These are phyloP conservation scores for Fusarium torreyae DNA, from an alignment of 2,329 filamentous ascomycete species.

Conservation along the genomic window DNA sequence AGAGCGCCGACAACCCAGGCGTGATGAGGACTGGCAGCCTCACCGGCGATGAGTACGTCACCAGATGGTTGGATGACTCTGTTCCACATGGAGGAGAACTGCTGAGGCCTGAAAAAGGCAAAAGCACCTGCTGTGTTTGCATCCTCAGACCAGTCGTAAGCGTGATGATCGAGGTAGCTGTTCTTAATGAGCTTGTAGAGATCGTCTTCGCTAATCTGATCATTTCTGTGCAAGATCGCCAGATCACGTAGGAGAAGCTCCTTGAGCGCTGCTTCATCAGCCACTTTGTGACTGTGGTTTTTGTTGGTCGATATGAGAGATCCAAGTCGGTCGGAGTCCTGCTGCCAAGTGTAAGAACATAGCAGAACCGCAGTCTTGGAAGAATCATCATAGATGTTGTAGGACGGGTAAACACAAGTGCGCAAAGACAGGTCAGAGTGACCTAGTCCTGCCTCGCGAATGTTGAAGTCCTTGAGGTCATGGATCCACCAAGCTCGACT, in stretches of 20 bases:
- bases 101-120: slow-evolving; percentile 24
- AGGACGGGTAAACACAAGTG: slow-evolving; percentile 23
- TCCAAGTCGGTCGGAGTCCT: slow-evolving; percentile 19
- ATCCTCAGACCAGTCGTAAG: slow-evolving; percentile 8
- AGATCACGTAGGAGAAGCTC: slow-evolving; percentile 9
- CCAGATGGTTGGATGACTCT: slow-evolving; percentile 26
- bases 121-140: slow-evolving; percentile 28
- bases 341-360: slow-evolving; percentile 20
- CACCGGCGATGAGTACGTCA: slow-evolving; percentile 26
- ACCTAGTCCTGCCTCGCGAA: slow-evolving; percentile 6
- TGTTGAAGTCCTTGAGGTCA: slow-evolving; percentile 11
- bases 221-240: slow-evolving; percentile 2
- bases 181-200: slow-evolving; percentile 10
- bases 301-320: slow-evolving; percentile 7
- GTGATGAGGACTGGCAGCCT: slow-evolving; percentile 22
- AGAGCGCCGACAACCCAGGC: slow-evolving; percentile 22
- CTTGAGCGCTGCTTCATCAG: slow-evolving; percentile 9
- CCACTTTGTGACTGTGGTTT: slow-evolving; percentile 1
- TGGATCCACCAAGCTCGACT: slow-evolving; percentile 18
- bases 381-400: slow-evolving; percentile 10
- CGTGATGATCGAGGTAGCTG: slow-evolving; percentile 15
- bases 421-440: not conserved
- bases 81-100: slow-evolving; percentile 28
- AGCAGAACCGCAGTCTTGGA: slow-evolving; percentile 20
- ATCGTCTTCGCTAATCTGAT: not conserved